Evolutionary conservation across 1,284 basidiomycete species (phyloP), one percentile per base, ranked within the genome.

Genomic region (Rugosomyces carneus): DNA sequence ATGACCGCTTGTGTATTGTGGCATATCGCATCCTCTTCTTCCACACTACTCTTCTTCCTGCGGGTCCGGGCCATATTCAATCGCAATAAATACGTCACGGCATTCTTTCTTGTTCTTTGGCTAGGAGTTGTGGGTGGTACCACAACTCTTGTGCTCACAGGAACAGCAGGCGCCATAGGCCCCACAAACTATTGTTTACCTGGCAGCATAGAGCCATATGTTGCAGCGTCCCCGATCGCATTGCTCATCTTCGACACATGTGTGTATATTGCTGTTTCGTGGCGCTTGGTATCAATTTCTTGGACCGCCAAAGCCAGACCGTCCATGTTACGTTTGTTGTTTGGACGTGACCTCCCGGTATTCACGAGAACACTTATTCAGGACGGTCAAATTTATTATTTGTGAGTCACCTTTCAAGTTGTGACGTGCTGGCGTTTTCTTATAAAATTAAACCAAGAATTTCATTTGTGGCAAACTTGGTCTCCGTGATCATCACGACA

Each of bases 1-100:
- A 63, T 81, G 84, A 57, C 60, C 80, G 76, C 49, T 35, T 43
- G 42, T 16, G 20, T 26, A 9, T 16, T 31, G 34, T 37, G 39
- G 15, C 36, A 45, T 18, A 16, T 45, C 19, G 29, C 37, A 11
- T 31, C 39, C 5, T 45, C 44, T 15, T 45, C 37, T 1, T 41
- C 20, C 41, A 18, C 27, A 10, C 13, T 29, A 3, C 27, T 29
- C 13, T 29, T 29, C 13, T 29, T 29, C 10, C 13, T 29, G 27
- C 27, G 27, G 2, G 16, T 23, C 42, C 21, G 8, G 48, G 41
- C 41, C 45, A 26, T 29, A 29, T 29, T 29, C 27, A 29, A 29
- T 29, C 27, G 27, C 27, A 29, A 29, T 29, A 9, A 2, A 7
- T 20, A 37, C 20, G 26, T 38, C 18, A 40, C 11, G 18, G 38